Percentiles rank a stretch among this genome's conserved stretches.
Evolutionary conservation across 2,329 filamentous ascomycete genomes (phyloP).

Genomic region (Aspergillus sp.): DNA sequence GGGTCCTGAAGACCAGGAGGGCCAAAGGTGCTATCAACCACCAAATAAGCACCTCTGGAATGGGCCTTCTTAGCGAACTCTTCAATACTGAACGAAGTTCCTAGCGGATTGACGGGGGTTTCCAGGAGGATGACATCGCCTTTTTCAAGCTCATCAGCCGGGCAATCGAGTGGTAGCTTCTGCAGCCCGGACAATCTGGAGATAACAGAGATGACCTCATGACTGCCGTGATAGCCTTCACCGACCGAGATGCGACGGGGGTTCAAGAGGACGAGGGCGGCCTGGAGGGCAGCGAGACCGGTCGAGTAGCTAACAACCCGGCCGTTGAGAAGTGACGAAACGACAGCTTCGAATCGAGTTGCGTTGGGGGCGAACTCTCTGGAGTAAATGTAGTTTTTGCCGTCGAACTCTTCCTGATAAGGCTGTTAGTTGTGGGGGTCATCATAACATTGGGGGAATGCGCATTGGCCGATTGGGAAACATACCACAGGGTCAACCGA

Average conservation of each 20-base stretch:
- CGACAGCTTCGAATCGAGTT: slow-evolving; percentile 79
- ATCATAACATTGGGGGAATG: background rate
- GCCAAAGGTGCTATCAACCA: slow-evolving; percentile 91
- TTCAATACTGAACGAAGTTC: slow-evolving; percentile 73
- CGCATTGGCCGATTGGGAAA: background rate
- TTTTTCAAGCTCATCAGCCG: slow-evolving; percentile 63
- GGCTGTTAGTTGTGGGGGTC: background rate
- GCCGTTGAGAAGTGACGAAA: slow-evolving; percentile 67
- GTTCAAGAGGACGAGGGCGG: slow-evolving; percentile 76
- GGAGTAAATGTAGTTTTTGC: slow-evolving; percentile 72
- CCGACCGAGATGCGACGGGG: slow-evolving; percentile 80
- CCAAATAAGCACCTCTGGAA: slow-evolving; percentile 70
- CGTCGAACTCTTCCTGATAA: slow-evolving; percentile 20
- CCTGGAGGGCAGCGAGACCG: slow-evolving; percentile 85
- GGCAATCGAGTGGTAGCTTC: slow-evolving; percentile 71
- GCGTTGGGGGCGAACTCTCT: slow-evolving; percentile 77
- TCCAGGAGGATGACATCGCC: slow-evolving; percentile 91
- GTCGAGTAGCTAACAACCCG: slow-evolving; percentile 76
- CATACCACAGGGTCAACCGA: slow-evolving; percentile 53
- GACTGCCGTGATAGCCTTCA: slow-evolving; percentile 88
- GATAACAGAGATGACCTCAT: slow-evolving; percentile 77
- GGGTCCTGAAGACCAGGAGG: slow-evolving; percentile 88
- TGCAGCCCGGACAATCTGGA: slow-evolving; percentile 73
- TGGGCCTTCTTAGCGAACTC: slow-evolving; percentile 73
- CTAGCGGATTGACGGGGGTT: slow-evolving; percentile 89